Conservation (phyloP, 2,329 filamentous ascomycete species). For the Macrophomina tecta region DNA sequence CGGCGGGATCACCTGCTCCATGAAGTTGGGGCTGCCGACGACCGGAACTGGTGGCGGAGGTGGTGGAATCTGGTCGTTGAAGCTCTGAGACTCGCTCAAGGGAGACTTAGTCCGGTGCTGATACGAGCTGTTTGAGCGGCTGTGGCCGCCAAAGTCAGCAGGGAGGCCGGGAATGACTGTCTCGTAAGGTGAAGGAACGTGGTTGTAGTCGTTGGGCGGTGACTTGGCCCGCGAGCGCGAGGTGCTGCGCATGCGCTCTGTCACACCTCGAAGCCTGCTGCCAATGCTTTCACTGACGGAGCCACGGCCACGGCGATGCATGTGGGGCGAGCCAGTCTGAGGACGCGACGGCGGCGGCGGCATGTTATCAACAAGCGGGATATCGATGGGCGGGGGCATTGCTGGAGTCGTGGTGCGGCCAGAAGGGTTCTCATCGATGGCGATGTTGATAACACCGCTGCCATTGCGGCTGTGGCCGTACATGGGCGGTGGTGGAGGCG, state of each 20-base stretch:
- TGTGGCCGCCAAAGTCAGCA: slow-evolving; percentile 3
- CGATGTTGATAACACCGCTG: slow-evolving; percentile 53
- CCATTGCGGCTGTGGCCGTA: slow-evolving; percentile 33
- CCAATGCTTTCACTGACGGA: slow-evolving; percentile 65
- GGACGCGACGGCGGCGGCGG: slow-evolving; percentile 38
- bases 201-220: slow-evolving; percentile 43
- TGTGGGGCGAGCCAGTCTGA: slow-evolving; percentile 43
- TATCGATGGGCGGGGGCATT: slow-evolving; percentile 21
- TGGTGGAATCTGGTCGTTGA: slow-evolving; percentile 43
- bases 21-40: slow-evolving; percentile 33
- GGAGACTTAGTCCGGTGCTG: slow-evolving; percentile 35
- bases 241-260: slow-evolving; percentile 65
- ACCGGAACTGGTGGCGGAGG: slow-evolving; percentile 40
- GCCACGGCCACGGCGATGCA: slow-evolving; percentile 59
- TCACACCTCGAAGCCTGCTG: slow-evolving; percentile 54
- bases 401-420: slow-evolving; percentile 31
- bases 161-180: slow-evolving; percentile 37
- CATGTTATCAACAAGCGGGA: slow-evolving; percentile 10
- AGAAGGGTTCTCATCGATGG: slow-evolving; percentile 49
- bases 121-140: slow-evolving; percentile 30
- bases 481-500: slow-evolving; percentile 54
- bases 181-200: slow-evolving; percentile 49
- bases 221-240: slow-evolving; percentile 60
- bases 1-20: slow-evolving; percentile 51
- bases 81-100: slow-evolving; percentile 33